phyloP scores from a whole-genome alignment of 1,284 basidiomycete genomes.

The Pseudozyma hubeiensis region DNA sequence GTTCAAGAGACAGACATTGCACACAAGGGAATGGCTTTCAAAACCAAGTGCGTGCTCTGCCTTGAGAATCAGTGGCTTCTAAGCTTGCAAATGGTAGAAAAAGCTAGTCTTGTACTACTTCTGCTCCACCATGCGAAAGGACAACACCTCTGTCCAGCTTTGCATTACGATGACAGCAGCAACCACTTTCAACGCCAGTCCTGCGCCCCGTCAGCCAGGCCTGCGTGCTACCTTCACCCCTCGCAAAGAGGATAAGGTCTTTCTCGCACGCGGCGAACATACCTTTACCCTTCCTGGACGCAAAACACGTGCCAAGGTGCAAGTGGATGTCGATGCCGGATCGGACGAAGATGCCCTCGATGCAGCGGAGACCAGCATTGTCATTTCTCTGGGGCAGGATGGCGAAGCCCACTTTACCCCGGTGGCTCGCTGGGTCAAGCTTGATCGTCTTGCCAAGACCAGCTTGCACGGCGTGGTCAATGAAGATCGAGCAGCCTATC shows the following conservation, averaged over 20 bases:
- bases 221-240: constrained; percentile 16
- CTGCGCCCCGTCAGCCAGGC: constrained; percentile 22
- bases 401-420: neutral
- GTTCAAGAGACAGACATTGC: no score
- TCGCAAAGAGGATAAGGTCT: constrained; percentile 19
- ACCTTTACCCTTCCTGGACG: constrained; percentile 21
- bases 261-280: constrained; percentile 16
- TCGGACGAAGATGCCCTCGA: constrained; percentile 7
- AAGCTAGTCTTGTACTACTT: no score
- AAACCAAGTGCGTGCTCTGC: no score
- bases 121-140: neutral
- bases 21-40: no score
- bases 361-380: constrained; percentile 8
- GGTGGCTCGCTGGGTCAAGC: constrained; percentile 16
- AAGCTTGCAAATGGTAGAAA: no score
- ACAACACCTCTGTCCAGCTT: neutral
- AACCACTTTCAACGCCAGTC: constrained; percentile 3
- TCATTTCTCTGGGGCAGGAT: neutral
- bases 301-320: neutral
- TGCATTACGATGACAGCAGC: neutral
- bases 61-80: no score
- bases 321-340: constrained; percentile 9
- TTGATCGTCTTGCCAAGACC: constrained; percentile 24
- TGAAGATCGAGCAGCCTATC: constrained; percentile 29
- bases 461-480: constrained; percentile 48